These are phyloP conservation scores for Cercospora beticola DNA, from an alignment of 2,329 filamentous ascomycete genomes.

Conservation along the genomic window DNA sequence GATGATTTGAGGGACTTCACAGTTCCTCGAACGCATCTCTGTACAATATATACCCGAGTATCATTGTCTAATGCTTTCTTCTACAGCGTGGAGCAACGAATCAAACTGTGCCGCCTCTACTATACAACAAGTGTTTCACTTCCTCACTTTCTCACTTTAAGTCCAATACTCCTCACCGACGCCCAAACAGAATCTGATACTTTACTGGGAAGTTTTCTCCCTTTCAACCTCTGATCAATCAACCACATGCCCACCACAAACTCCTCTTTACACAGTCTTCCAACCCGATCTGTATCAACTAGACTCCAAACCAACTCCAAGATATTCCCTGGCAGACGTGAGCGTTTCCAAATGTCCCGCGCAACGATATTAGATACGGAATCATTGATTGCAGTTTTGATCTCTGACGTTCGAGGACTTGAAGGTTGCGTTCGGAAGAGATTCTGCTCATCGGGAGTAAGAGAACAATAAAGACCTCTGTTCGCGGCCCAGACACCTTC, in stretches of 20 bases:
- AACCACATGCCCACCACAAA: conserved; percentile 84
- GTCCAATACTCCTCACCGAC: conserved; percentile 56
- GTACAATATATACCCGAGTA: background rate
- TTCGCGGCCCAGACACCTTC: conserved; percentile 85
- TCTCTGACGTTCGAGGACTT: conserved; percentile 13
- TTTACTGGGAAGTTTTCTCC: conserved; percentile 70
- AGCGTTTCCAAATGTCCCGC: conserved; percentile 72
- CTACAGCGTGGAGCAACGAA: background rate
- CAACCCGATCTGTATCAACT: conserved; percentile 59
- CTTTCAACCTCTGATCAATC: conserved; percentile 76
- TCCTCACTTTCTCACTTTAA: conserved; percentile 34
- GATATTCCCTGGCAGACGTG: conserved; percentile 65
- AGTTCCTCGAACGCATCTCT: background rate
- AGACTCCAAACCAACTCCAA: conserved; percentile 76
- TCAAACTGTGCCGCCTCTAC: background rate
- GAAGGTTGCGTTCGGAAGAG: conserved; percentile 12
- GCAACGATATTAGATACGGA: conserved; percentile 67
- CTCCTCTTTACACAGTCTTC: conserved; percentile 64
- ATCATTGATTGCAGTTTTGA: conserved; percentile 18
- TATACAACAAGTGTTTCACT: background rate
- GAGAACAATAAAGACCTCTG: conserved; percentile 54
- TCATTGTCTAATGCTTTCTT: background rate
- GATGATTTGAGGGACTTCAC: conserved; percentile 7
- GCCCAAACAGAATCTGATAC: conserved; percentile 75
- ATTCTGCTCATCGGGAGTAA: conserved; percentile 27